Conservation (phyloP, 805 yeast species). For the Yarrowia deformans region DNA sequence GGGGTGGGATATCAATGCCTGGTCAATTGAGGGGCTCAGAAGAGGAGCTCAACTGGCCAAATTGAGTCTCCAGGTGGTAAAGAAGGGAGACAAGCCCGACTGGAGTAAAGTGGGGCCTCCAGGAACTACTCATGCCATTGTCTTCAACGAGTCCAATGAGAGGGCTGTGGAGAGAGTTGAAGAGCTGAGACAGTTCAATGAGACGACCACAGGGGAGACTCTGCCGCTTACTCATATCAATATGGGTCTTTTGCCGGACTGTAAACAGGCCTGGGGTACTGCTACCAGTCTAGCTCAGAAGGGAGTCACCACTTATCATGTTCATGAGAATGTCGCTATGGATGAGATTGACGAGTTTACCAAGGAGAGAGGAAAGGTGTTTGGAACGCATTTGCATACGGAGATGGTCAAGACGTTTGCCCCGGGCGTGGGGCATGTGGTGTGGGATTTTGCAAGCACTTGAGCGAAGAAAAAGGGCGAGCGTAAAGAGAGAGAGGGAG, state of each 20-base stretch:
- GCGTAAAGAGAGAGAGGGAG: neutral
- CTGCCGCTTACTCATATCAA: slow-evolving; percentile 66
- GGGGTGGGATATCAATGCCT: slow-evolving; percentile 86
- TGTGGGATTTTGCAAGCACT: slow-evolving; percentile 53
- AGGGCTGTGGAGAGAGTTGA: slow-evolving; percentile 55
- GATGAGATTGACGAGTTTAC: slow-evolving; percentile 53
- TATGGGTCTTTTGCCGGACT: slow-evolving; percentile 78
- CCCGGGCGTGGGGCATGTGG: slow-evolving; percentile 84
- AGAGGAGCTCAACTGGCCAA: slow-evolving; percentile 61
- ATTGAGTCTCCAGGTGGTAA: slow-evolving; percentile 53
- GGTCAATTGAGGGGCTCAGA: slow-evolving; percentile 77
- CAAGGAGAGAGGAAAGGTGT: slow-evolving; percentile 41
- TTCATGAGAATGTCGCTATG: slow-evolving; percentile 75
- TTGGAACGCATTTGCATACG: slow-evolving; percentile 51
- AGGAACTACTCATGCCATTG: slow-evolving; percentile 53
- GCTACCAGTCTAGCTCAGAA: slow-evolving; percentile 48
- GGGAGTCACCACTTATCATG: slow-evolving; percentile 54
- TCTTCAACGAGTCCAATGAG: slow-evolving; percentile 72
- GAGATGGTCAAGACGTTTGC: slow-evolving; percentile 85
- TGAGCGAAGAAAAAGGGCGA: neutral
- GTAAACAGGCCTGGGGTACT: slow-evolving; percentile 66
- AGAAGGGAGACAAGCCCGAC: slow-evolving; percentile 48
- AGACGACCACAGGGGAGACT: neutral
- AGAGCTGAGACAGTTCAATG: slow-evolving; percentile 41
- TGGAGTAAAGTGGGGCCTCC: slow-evolving; percentile 34